Evolutionary conservation across 805 yeast genomes (phyloP).

Genomic region (Wickerhamomyces pijperi): DNA sequence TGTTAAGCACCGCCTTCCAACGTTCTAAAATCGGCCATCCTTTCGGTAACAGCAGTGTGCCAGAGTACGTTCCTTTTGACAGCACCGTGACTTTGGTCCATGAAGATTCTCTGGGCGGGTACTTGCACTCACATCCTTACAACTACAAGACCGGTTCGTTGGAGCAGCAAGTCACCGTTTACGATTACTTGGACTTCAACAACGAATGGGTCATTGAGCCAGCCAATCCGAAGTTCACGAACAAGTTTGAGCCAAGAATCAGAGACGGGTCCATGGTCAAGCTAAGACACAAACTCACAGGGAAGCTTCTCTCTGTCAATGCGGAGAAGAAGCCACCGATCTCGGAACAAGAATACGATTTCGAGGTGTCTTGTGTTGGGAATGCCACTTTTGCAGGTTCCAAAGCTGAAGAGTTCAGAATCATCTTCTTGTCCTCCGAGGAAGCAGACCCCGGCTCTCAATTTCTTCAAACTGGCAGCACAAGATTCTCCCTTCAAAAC

Average conservation of each 20-base stretch:
- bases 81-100: conserved; percentile 67
- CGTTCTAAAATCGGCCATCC: conserved; percentile 36
- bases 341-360: conserved; percentile 82
- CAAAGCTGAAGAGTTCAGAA: conserved; percentile 56
- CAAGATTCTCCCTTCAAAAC: conserved; percentile 64
- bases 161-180: conserved; percentile 73
- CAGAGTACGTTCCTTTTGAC: conserved; percentile 66
- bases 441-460: conserved; percentile 18
- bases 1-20: conserved; percentile 60
- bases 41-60: conserved; percentile 24
- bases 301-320: conserved; percentile 61
- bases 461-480: conserved; percentile 30
- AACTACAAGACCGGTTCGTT: conserved; percentile 54
- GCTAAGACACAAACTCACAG: conserved; percentile 61
- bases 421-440: conserved; percentile 29
- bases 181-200: conserved; percentile 46
- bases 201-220: conserved; percentile 69
- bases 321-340: conserved; percentile 63
- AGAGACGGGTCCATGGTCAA: conserved; percentile 34
- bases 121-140: conserved; percentile 67
- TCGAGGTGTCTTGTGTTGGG: conserved; percentile 71
- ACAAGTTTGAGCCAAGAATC: conserved; percentile 14
- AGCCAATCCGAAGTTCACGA: conserved; percentile 15
- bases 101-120: conserved; percentile 55
- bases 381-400: conserved; percentile 52